Percentiles rank a stretch among this genome's conserved stretches.
phyloP scores from a whole-genome alignment of 2,329 filamentous ascomycete species.

The Xylaria sp. region DNA sequence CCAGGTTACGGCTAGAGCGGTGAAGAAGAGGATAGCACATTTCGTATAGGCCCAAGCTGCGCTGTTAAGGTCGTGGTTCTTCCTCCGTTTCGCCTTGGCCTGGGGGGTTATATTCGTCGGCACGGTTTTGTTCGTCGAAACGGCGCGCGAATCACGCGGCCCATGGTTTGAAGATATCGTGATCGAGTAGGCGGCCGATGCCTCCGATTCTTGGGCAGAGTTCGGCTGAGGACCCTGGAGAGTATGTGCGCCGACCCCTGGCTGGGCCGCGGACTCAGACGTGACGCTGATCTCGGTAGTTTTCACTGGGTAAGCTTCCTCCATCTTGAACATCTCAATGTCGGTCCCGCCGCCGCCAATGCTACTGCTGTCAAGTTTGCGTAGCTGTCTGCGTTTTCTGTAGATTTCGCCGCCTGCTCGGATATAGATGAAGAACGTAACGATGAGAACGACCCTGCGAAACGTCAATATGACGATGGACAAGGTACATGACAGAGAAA shows the following conservation, averaged over 20 bases:
- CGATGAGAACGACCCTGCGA: conserved; percentile 66
- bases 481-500: neutral
- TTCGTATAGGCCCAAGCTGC: conserved; percentile 77
- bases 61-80: conserved; percentile 65
- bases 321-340: conserved; percentile 53
- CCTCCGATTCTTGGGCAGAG: conserved; percentile 25
- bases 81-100: conserved; percentile 41
- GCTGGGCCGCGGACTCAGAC: conserved; percentile 56
- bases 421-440: conserved; percentile 73
- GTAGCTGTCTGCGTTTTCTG: conserved; percentile 70
- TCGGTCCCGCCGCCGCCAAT: conserved; percentile 51
- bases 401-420: conserved; percentile 74
- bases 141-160: conserved; percentile 41
- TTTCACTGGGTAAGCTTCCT: conserved; percentile 62
- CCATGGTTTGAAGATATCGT: conserved; percentile 57
- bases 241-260: conserved; percentile 50
- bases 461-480: conserved; percentile 28
- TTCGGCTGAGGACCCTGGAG: conserved; percentile 46
- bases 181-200: conserved; percentile 58
- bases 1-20: conserved; percentile 77
- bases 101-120: conserved; percentile 30
- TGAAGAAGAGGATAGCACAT: conserved; percentile 76
- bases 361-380: conserved; percentile 58
- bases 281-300: conserved; percentile 74
- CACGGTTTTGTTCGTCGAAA: conserved; percentile 3